phyloP scores from a whole-genome alignment of 129 eudicot species.

The Dittrichia graveolens region DNA sequence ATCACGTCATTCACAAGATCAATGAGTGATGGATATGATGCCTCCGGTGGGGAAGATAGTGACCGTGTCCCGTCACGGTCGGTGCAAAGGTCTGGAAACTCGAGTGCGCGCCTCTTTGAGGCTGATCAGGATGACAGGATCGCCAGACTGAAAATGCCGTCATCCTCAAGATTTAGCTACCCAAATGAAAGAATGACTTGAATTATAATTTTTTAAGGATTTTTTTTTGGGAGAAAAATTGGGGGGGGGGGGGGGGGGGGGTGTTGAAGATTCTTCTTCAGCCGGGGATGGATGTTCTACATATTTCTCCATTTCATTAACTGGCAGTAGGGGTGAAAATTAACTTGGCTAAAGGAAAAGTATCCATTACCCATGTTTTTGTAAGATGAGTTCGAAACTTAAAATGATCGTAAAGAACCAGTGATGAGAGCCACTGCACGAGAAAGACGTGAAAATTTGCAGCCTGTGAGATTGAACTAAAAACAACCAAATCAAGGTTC shows the following conservation, averaged over 20 bases:
- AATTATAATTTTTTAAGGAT: not conserved
- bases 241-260: not conserved
- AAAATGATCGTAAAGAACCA: slow-evolving; percentile 7
- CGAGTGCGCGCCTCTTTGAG: slow-evolving; percentile 62
- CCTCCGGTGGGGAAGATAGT: slow-evolving; percentile 99
- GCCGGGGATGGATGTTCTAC: not conserved
- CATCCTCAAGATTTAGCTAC: slow-evolving; percentile 37
- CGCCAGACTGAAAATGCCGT: slow-evolving; percentile 28
- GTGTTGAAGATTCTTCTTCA: not conserved
- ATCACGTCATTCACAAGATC: slow-evolving; percentile 60
- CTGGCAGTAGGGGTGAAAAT: not conserved
- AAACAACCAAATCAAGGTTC: too few relatives aligned
- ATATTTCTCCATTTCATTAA: slow-evolving; percentile 3
- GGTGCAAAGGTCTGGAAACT: slow-evolving; percentile 50
- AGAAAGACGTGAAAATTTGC: not conserved
- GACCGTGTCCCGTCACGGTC: slow-evolving; percentile 69
- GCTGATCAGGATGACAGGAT: slow-evolving; percentile 48
- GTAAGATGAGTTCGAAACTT: slow-evolving; percentile 4
- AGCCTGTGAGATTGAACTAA: not conserved
- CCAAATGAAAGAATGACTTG: slow-evolving; percentile 28
- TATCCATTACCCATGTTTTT: slow-evolving; percentile 17
- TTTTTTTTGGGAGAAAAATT: not conserved
- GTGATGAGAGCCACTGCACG: not conserved
- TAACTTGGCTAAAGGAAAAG: not conserved
- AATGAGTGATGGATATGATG: slow-evolving; percentile 90